Evolutionary conservation across 129 eudicot species (phyloP), one percentile per base, ranked within the genome.

Genomic region (Heracleum sosnowskyi): DNA sequence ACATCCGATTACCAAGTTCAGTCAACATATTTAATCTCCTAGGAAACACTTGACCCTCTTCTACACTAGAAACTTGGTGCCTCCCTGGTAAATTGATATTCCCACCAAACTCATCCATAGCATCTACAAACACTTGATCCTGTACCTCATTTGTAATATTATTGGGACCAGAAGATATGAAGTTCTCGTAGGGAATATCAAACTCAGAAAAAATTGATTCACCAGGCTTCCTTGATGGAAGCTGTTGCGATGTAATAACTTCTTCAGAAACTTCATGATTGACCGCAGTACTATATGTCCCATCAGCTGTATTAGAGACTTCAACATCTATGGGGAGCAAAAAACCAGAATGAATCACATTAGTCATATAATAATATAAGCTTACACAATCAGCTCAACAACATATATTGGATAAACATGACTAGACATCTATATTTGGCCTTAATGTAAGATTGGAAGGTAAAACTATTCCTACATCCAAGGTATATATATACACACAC

Each of bases 91-190:
- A 42, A 79, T 41, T 28, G 71, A 55, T 36, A 36, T 49, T 82
- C 53, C 85, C 85, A 82, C 76, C 76, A 60, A 60, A 60, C 68
- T n/a, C 68, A 60, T 26, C 68, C 33, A 60, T 34, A 10, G 68
- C 68, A 26, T 60, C 68, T 60, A 60, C 68, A 60, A 60, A 60
- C 68, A 60, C 33, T 34, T 60, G 68, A 60, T 60, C 68, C 33
- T 60, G 33, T 10, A 60, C 68, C 68, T 60, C 68, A n/a, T 60
- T 60, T 60, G 68, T 11, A 60, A 26, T 70, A 79, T 47, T 81
- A 77, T 62, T 81, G 78, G 20, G 77, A 5, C 42, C 18, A 78
- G 47, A 42, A 44, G 79, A 60, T 15, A 66, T 34, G 18, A 57
- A 80, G 69, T 51, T 81, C 29, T 44, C 47, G 42, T 18, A 63